phyloP scores from a whole-genome alignment of 805 yeast genomes.

The Lipomyces spencermartinsiae region DNA sequence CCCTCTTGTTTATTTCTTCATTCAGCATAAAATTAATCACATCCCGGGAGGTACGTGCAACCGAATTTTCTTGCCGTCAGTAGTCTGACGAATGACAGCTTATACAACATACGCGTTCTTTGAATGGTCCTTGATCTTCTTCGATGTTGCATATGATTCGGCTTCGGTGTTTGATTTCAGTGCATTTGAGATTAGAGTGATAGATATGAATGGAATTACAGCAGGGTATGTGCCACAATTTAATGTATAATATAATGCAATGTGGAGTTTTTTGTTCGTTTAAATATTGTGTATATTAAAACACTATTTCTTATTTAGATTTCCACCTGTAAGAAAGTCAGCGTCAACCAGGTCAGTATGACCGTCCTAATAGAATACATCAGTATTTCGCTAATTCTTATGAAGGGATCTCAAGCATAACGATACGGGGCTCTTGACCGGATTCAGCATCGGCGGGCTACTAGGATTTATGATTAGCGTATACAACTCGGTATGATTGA shows the following conservation, averaged over 20 bases:
- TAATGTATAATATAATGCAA: slow-evolving; percentile 18
- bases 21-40: slow-evolving; percentile 88
- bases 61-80: neutral
- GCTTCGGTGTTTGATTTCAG: slow-evolving; percentile 75
- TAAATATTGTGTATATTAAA: slow-evolving; percentile 12
- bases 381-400: slow-evolving; percentile 12
- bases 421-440: slow-evolving; percentile 27
- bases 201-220: slow-evolving; percentile 44
- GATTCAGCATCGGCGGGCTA: slow-evolving; percentile 35
- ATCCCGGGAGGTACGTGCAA: slow-evolving; percentile 63
- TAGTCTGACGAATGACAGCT: slow-evolving; percentile 53
- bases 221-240: slow-evolving; percentile 38
- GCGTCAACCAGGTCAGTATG: slow-evolving; percentile 7
- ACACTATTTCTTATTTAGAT: slow-evolving; percentile 15
- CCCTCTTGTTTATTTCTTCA: slow-evolving; percentile 86
- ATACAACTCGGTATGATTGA: slow-evolving; percentile 51
- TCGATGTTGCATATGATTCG: slow-evolving; percentile 86
- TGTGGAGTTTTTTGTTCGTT: neutral
- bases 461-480: slow-evolving; percentile 46
- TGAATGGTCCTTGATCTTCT: slow-evolving; percentile 87
- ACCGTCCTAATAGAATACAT: neutral
- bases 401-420: slow-evolving; percentile 8
- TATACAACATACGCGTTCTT: slow-evolving; percentile 92
- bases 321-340: slow-evolving; percentile 15
- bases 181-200: slow-evolving; percentile 57